Evolutionary conservation across 2,329 filamentous ascomycete genomes (phyloP), one percentile per base, ranked within the genome.

Genomic region (Emergomyces orientalis): DNA sequence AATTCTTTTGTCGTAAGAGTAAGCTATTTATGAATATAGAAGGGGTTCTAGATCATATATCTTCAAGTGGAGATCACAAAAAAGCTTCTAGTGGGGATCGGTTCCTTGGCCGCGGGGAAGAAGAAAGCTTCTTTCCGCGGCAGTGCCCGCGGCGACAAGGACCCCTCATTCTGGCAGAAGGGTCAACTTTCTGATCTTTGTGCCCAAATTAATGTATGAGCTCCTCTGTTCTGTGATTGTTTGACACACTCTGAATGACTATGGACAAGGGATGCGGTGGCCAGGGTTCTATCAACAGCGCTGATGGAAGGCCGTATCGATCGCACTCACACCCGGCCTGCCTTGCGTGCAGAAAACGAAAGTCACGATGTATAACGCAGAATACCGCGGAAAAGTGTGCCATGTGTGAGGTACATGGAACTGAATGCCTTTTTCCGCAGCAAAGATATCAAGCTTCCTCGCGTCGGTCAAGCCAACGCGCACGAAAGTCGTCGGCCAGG

Each of bases 281-380:
- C 13, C 52, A 32, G 30, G 8, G 30, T n/a, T 30, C 30, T n/a
- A 13, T 14, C 27, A 30, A 34, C 52, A 34, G 32, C 2, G 4
- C 27, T 11, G 30, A 67, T 62, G 66, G 65, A 22, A 73, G 82
- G 27, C 82, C 81, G 2, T 84, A 84, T 67, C 75, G 82, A 62
- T 84, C 82, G 6, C 82, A 84, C 68, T 73, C 80, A 45, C 77
- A 78, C 39, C 82, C 82, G 9, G 82, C 82, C 1, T 84, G 82
- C 70, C 68, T 80, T 6, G 73, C 79, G 8, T 85, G 82, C 65
- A 77, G 81, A 32, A 77, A 77, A 59, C 77, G 82, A 56, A 84
- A 84, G 68, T 82, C 81, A 1, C 75, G 82, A 59, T 84, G 82
- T 68, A 80, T 79, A 59, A 77, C 79, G 14, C 78, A 80, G 63